Base-by-base conservation (phyloP, 495 filamentous ascomycete species). In the Penicillium silybi region DNA sequence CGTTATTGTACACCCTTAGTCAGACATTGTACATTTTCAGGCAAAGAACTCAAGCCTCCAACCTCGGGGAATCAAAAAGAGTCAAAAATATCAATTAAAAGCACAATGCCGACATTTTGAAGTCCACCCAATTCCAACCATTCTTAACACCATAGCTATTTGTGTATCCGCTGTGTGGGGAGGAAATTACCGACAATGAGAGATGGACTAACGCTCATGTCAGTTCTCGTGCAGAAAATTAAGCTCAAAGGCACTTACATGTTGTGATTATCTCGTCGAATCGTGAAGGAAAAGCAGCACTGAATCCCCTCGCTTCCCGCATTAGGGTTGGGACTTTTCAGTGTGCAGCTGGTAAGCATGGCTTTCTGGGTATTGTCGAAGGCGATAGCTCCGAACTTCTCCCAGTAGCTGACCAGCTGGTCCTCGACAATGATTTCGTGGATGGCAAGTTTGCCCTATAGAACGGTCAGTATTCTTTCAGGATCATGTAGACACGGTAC, bases 201-300 rank as follows among this genome's bases (percentile, higher is more conserved):
- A 41, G 89, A 87, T 48, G 93, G 93, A 56, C 93, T 97, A 57
- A 29, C n/a, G 32, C 18, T 41, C 60, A 34, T 60, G 56, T 56
- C 48, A 64, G 32, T 38, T 42, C 32, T 25, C 34, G 35, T 34
- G 13, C 13, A 41, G 10, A 20, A 20, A 32, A 13, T 8, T 13
- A 20, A 2, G 9, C 9, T n/a, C 41, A 17, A 18, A 54, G 22
- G 41, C 18, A 81, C 90, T 80, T 76, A 96, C 93, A 99, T 95
- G 65, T 97, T 92, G 67, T 97, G 88, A 50, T 86, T 87, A 72
- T 99, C 93, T 65, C 92, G 83, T 57, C 88, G 81, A 49, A 99
- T 95, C 38, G 92, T 92, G 61, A 99, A 97, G 0, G 93, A 97
- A 65, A 99, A 99, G 63, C 95, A 97, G 68, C 93, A 99, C 55